Base-by-base conservation (phyloP, 164 flowering plant species). In the Vitis amurensis region DNA sequence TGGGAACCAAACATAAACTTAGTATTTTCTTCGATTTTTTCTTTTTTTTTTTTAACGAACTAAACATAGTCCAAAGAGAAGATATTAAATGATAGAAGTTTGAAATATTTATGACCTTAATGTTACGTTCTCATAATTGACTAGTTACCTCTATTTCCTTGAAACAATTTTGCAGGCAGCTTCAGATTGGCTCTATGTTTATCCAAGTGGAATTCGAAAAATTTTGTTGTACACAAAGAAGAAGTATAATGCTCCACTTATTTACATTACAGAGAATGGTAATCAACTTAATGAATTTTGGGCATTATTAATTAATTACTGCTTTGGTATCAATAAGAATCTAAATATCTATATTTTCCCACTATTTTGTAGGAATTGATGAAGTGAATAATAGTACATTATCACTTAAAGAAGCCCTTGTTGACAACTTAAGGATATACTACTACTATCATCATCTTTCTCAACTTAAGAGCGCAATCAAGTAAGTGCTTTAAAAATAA, bases 131-230 rank as follows among this genome's bases (percentile, higher is more conserved):
- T 19, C 23, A 19, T 19, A 1, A 19, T 19, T 19, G 23, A 19
- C 23, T 19, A 19, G 23, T 27, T 15, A 14, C 13, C 17, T 55
- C 9, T 1, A 55, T 8, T n/a, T 55, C 17, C 58, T 12, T 55
- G 19, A 55, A 8, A 62, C 1, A 61, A 49, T 19, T 48, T 52
- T 55, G 60, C 64, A 75, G 81, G 71, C 69, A 15, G 82, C 62
- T 47, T 66, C 74, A 37, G 2, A 6, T 30, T 76, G 76, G 80
- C 67, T 79, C 16, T 57, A 57, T 44, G 19, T 72, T 11, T 74
- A 74, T 68, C 82, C 82, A n/a, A 49, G 13, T 52, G 85, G 85
- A 58, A 67, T 82, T 10, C 47, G 14, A 10, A 61, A 77, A 0
- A 53, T 82, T 3, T 51, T 79, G 52, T 11, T 74, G 1, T 75